Percentiles rank a stretch among this genome's conserved stretches.
Evolutionary conservation across 2,329 filamentous ascomycete species (phyloP).

Genomic region (Colletotrichum navitas): DNA sequence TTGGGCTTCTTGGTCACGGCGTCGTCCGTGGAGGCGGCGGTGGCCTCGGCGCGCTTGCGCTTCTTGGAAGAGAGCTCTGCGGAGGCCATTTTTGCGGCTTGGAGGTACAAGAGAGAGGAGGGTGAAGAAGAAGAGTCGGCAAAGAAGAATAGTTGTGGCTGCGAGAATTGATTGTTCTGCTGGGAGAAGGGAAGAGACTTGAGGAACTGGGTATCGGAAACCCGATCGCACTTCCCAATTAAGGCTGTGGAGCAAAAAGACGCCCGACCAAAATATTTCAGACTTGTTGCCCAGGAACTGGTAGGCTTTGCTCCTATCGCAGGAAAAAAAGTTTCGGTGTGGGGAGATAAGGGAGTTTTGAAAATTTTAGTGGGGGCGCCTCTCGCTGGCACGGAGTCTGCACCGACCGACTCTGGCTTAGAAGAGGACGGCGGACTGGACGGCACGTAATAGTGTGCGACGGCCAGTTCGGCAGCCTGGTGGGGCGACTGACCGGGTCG

Average conservation of each 20-base stretch:
- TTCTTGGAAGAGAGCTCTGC: conserved; percentile 44
- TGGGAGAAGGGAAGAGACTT: background rate
- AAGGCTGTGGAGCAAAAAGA: conserved; percentile 4
- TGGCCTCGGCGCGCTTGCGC: conserved; percentile 45
- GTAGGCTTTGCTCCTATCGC: conserved; percentile 24
- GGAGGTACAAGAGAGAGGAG: background rate
- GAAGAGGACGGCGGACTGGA: background rate
- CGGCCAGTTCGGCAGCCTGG: conserved; percentile 33
- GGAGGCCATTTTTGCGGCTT: conserved; percentile 26
- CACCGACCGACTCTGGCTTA: background rate
- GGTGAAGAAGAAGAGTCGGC: background rate
- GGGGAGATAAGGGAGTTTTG: conserved; percentile 27
- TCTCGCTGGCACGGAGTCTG: conserved; percentile 1
- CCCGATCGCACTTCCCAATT: background rate
- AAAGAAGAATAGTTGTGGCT: too few relatives aligned
- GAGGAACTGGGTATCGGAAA: background rate
- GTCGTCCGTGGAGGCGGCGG: conserved; percentile 17
- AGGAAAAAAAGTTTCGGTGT: conserved; percentile 28
- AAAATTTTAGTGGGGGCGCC: conserved; percentile 16
- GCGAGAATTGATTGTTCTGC: background rate
- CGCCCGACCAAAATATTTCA: conserved; percentile 14
- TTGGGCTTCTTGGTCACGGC: conserved; percentile 45
- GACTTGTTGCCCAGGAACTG: conserved; percentile 19
- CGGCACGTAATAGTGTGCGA: too few relatives aligned
- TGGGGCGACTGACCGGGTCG: conserved; percentile 16